These are phyloP conservation scores for Podila epigama DNA, from an alignment of 192 early-diverging fungal species.

Conservation along the genomic window DNA sequence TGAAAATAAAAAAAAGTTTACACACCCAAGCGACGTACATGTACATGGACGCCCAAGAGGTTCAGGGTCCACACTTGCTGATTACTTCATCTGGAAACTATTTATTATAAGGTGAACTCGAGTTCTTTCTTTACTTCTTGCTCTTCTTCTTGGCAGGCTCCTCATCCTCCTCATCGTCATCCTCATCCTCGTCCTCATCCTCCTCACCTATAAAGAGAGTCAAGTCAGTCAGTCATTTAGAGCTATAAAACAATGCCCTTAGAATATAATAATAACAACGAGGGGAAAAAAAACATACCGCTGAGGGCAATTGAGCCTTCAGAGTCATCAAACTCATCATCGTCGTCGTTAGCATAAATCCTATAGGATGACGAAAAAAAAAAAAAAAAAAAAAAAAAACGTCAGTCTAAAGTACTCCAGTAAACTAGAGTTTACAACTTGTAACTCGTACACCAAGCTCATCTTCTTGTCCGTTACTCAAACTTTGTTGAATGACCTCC, in stretches of 20 bases:
- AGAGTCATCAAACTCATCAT: slow-evolving; percentile 22
- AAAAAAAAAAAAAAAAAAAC: neutral
- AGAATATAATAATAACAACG: neutral
- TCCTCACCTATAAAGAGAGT: slow-evolving; percentile 14
- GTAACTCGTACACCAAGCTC: neutral
- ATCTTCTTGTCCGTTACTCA: neutral
- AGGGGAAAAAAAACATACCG: slow-evolving; percentile 18
- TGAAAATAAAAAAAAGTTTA: no score
- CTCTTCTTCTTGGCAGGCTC: slow-evolving; percentile 44
- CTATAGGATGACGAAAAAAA: slow-evolving; percentile 1
- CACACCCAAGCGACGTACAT: no score
- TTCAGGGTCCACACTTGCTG: no score
- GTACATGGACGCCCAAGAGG: no score
- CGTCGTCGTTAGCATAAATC: slow-evolving; percentile 6
- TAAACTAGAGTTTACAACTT: no score
- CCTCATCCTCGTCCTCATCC: slow-evolving; percentile 18
- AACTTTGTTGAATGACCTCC: neutral
- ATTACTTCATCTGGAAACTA: no score
- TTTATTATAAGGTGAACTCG: no score
- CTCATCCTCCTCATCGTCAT: slow-evolving; percentile 38
- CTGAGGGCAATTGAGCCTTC: slow-evolving; percentile 27
- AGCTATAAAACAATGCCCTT: no score
- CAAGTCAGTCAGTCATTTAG: neutral
- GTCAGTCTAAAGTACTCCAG: no score
- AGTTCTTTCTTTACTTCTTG: slow-evolving; percentile 42